Base-by-base conservation (phyloP, 2,329 filamentous ascomycete genomes). In the Pseudogymnoascus sp. region DNA sequence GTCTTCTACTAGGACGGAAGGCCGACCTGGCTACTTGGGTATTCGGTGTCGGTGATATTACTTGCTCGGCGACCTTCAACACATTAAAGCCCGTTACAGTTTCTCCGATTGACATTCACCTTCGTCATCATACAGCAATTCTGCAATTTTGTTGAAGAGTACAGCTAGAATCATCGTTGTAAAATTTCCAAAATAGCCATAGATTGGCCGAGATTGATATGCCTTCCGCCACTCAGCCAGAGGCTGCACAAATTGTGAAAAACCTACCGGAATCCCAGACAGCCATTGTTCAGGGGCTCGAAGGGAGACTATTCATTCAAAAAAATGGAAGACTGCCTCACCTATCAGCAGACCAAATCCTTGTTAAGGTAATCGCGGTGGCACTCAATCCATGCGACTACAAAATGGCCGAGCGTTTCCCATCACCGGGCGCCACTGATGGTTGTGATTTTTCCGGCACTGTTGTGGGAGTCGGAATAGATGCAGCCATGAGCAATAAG, bases 361-460 rank as follows among this genome's bases (percentile, higher is more conserved):
- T 70, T 20, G 60, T 70, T 54, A 61, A 64, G 30, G 62, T 61
- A 30, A 38, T 37, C 2, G 66, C 69, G 4, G 68, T 73, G 2
- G 69, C 67, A 2, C 28, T 74, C 25, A 73, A 73, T 63, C 72
- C 67, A 4, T 63, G 61, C 60, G 71, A 74, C 63, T 65, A 60
- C 60, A 73, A 74, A 61, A 72, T 72, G 68, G 57, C 61, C 1
- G 62, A 57, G 4, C 37, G 36, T 2, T 66, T 70, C 22, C 66
- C 65, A 1, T 58, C 22, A 1, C 64, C 66, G 1, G 70, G 68
- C 14, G 64, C 66, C 28, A 61, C 67, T 11, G 60, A 59, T 58
- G 73, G 73, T 11, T 67, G 66, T 54, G 73, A 74, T 59, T 72
- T 71, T 28, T 65, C 69, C 3, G 73, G 72, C 6, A 57, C 61